phyloP scores from a whole-genome alignment of 495 filamentous ascomycete genomes.

The Aspergillus campestris region DNA sequence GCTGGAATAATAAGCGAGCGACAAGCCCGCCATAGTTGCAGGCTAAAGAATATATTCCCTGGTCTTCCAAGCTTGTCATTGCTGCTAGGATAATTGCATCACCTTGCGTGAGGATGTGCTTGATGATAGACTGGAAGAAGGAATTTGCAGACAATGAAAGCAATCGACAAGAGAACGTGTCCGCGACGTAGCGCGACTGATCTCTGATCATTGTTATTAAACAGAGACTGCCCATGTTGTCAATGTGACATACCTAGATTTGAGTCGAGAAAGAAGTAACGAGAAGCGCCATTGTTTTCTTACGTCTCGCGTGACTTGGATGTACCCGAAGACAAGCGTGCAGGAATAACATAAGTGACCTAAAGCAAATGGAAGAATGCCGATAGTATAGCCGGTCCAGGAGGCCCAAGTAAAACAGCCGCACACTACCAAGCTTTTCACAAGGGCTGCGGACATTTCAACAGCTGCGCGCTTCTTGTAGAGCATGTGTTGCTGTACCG shows the following conservation, averaged over 20 bases:
- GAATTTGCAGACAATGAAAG: constrained; percentile 63
- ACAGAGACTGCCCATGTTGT: constrained; percentile 7
- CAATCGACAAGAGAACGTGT: constrained; percentile 58
- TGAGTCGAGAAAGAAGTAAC: constrained; percentile 39
- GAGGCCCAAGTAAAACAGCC: constrained; percentile 51
- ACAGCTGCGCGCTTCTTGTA: constrained; percentile 73
- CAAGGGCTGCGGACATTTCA: constrained; percentile 69
- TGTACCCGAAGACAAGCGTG: constrained; percentile 60
- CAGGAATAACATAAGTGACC: constrained; percentile 75
- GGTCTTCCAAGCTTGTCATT: constrained; percentile 64
- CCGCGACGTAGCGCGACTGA: constrained; percentile 41
- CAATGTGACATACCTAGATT: constrained; percentile 29
- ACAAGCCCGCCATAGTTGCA: constrained; percentile 90
- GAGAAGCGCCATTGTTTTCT: constrained; percentile 47
- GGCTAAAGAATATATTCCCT: constrained; percentile 90
- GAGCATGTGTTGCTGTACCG: constrained; percentile 69
- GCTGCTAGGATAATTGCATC: constrained; percentile 79
- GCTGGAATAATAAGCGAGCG: constrained; percentile 87
- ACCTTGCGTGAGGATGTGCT: constrained; percentile 89
- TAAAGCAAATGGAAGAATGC: constrained; percentile 80
- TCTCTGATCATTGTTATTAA: constrained; percentile 15
- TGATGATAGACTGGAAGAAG: constrained; percentile 78
- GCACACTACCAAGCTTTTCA: constrained; percentile 67
- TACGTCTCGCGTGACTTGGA: constrained; percentile 34
- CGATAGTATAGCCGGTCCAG: constrained; percentile 40